These are phyloP conservation scores for Globisporangium apiculatum DNA, from an alignment of 352 stramenopile species.

Conservation along the genomic window DNA sequence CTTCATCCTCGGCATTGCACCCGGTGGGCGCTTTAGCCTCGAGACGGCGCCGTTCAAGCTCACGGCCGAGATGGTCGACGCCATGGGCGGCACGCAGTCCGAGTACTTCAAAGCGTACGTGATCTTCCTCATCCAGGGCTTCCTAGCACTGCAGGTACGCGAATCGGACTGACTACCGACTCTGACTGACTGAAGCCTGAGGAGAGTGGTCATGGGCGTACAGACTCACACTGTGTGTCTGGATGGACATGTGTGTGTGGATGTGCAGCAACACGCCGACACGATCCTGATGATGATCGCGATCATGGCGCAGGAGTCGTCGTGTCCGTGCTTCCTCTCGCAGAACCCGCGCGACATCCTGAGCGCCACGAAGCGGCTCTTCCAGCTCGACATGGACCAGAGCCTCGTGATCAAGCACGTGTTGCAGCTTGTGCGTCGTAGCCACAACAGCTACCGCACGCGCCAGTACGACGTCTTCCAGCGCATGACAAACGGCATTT, in stretches of 20 bases:
- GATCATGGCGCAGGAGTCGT: conserved; percentile 94
- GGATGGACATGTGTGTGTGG: too few relatives aligned
- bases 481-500: conserved; percentile 89
- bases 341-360: conserved; percentile 72
- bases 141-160: conserved; percentile 91
- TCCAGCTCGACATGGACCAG: conserved; percentile 77
- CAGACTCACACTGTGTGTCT: not conserved
- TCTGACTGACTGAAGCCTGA: conserved; percentile 2
- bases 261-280: conserved; percentile 74
- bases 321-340: conserved; percentile 93
- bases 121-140: conserved; percentile 96
- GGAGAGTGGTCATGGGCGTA: conserved; percentile 4
- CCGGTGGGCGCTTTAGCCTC: conserved; percentile 91
- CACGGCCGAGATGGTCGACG: conserved; percentile 96
- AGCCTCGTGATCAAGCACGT: conserved; percentile 88
- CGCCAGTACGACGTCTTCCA: conserved; percentile 91
- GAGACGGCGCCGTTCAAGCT: conserved; percentile 98
- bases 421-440: conserved; percentile 82
- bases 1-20: conserved; percentile 97
- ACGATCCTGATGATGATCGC: conserved; percentile 96
- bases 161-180: not conserved
- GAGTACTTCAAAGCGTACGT: conserved; percentile 96
- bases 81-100: conserved; percentile 90
- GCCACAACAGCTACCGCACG: conserved; percentile 88
- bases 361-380: conserved; percentile 66